These are phyloP conservation scores for Rhizopogon rudus DNA, from an alignment of 768 basidiomycete genomes.

Conservation along the genomic window DNA sequence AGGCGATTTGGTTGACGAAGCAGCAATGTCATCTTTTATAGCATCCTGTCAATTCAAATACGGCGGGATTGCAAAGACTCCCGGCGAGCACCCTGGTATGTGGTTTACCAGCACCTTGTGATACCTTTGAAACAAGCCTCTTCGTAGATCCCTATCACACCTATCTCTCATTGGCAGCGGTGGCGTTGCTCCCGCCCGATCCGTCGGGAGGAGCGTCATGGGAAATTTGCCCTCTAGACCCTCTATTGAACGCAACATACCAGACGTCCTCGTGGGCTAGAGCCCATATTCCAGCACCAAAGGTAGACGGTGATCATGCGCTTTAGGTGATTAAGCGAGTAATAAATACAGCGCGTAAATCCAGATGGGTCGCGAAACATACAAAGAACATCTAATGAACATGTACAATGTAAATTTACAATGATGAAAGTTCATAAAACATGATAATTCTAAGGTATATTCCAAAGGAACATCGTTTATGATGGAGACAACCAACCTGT, in stretches of 20 bases:
- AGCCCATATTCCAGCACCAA: slow-evolving; percentile 42
- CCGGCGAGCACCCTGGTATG: slow-evolving; percentile 74
- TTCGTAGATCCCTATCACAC: slow-evolving; percentile 89
- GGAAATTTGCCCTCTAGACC: slow-evolving; percentile 58
- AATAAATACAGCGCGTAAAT: no score
- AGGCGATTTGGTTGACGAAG: slow-evolving; percentile 49
- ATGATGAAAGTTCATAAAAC: no score
- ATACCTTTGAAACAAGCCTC: slow-evolving; percentile 5
- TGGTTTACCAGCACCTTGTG: not conserved
- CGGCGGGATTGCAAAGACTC: slow-evolving; percentile 86
- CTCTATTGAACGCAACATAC: slow-evolving; percentile 63
- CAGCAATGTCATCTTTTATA: slow-evolving; percentile 59
- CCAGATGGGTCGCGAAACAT: no score
- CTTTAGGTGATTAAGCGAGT: not conserved
- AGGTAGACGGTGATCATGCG: not conserved
- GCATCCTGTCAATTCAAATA: slow-evolving; percentile 78
- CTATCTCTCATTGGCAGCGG: slow-evolving; percentile 80
- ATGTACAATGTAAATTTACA: no score
- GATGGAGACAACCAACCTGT: no score
- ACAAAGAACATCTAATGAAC: no score
- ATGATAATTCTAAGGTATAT: no score
- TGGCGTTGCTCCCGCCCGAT: slow-evolving; percentile 60
- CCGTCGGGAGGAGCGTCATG: slow-evolving; percentile 36
- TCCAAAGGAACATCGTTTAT: no score
- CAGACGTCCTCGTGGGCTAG: slow-evolving; percentile 67